Conservation (phyloP, 306 rosid species). For the Purshia tridentata region DNA sequence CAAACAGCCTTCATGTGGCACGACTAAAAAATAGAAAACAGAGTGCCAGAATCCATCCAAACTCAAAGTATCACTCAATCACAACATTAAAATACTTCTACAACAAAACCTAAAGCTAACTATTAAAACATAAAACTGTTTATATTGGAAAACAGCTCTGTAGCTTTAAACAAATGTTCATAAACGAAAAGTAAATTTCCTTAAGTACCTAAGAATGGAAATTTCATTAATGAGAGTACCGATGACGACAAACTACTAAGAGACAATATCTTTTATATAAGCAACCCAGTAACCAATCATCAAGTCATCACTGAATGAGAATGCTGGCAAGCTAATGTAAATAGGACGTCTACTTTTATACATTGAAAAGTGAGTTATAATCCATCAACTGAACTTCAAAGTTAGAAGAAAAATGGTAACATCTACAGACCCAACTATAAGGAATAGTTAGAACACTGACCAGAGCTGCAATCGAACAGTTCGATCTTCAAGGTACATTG, state of each 20-base stretch:
- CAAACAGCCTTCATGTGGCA: not conserved
- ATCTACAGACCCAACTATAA: not conserved
- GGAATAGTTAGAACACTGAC: slow-evolving; percentile 26
- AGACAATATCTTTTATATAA: not conserved
- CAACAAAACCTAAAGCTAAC: not conserved
- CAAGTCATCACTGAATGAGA: slow-evolving; percentile 1
- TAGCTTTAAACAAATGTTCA: not conserved
- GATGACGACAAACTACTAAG: not conserved
- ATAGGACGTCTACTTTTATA: not conserved
- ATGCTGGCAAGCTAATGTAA: not conserved
- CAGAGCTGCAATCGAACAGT: slow-evolving; percentile 56
- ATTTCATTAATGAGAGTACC: not conserved
- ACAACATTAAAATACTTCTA: not conserved
- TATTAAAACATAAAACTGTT: not conserved
- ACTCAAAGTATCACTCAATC: not conserved
- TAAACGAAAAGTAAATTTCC: not conserved
- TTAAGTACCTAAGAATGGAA: not conserved
- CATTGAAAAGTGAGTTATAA: not conserved
- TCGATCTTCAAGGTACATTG: slow-evolving; percentile 67
- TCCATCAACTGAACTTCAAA: not conserved
- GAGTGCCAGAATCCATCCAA: not conserved
- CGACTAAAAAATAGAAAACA: not conserved
- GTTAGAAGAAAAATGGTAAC: not conserved
- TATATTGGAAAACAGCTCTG: not conserved
- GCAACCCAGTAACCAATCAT: not conserved